phyloP scores from a whole-genome alignment of 2,329 filamentous ascomycete genomes.

The Eurotiales sp. region DNA sequence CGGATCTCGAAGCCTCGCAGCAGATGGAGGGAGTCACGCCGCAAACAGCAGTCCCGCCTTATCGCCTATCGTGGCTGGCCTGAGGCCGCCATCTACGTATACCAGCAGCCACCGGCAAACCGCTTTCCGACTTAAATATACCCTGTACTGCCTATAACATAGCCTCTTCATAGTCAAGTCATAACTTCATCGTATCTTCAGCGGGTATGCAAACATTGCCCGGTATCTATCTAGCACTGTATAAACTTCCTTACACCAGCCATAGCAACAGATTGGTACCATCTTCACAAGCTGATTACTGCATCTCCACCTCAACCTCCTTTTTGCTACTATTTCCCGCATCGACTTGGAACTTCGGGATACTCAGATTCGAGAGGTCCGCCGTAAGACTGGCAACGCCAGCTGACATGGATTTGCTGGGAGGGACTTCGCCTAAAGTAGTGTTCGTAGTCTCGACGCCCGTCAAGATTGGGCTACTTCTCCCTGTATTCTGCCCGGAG shows the following conservation, averaged over 20 bases:
- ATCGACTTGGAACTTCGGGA: slow-evolving; percentile 32
- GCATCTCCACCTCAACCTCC: slow-evolving; percentile 51
- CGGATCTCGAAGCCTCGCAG: no score
- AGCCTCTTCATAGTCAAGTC: not conserved
- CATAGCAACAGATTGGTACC: no score
- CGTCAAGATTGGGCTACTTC: slow-evolving; percentile 53
- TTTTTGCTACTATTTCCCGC: slow-evolving; percentile 23
- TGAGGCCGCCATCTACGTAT: not conserved
- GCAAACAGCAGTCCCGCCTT: not conserved
- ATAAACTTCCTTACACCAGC: not conserved
- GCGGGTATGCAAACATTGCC: not conserved
- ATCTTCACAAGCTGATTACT: slow-evolving; percentile 26
- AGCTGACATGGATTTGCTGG: slow-evolving; percentile 28
- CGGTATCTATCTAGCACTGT: not conserved
- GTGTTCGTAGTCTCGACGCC: slow-evolving; percentile 57
- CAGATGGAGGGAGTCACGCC: not conserved
- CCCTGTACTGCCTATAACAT: no score
- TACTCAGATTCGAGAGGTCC: slow-evolving; percentile 43
- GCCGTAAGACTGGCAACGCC: slow-evolving; percentile 43
- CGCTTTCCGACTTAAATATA: no score
- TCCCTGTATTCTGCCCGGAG: slow-evolving; percentile 26
- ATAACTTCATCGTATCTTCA: not conserved
- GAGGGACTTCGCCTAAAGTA: slow-evolving; percentile 17
- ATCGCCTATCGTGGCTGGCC: no score
- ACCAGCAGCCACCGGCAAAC: no score